A percentile compares a stretch with the other conserved stretches of the same genome.
phyloP scores from a whole-genome alignment of 1,284 basidiomycete species.

The Prillingera fragicola region DNA sequence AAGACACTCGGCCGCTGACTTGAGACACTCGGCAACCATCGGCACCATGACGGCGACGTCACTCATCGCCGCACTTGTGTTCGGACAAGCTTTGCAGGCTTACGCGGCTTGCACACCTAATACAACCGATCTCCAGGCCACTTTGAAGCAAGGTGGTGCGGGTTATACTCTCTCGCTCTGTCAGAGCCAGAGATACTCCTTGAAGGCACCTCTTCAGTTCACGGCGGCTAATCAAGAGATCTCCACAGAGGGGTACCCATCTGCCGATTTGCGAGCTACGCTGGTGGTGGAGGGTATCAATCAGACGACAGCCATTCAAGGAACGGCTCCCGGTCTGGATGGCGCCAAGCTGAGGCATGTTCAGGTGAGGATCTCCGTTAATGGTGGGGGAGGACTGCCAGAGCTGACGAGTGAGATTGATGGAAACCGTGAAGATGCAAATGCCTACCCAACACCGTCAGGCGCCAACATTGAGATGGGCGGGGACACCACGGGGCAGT shows the following conservation, averaged over 20 bases:
- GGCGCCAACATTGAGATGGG: slow-evolving; percentile 48
- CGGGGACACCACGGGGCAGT: slow-evolving; percentile 39
- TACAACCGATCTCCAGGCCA: slow-evolving; percentile 61
- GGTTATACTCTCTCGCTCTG: slow-evolving; percentile 64
- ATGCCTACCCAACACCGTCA: too few relatives aligned
- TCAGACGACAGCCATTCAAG: slow-evolving; percentile 62
- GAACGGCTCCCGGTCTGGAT: slow-evolving; percentile 56
- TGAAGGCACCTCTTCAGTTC: slow-evolving; percentile 62
- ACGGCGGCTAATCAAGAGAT: slow-evolving; percentile 51
- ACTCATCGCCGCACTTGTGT: too few relatives aligned
- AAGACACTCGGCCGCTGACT: too few relatives aligned
- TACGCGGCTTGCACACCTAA: slow-evolving; percentile 55
- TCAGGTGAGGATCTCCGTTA: slow-evolving; percentile 52
- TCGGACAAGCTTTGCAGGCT: neutral
- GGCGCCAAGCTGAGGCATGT: slow-evolving; percentile 63
- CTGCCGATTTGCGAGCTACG: slow-evolving; percentile 53
- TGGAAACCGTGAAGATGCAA: slow-evolving; percentile 37
- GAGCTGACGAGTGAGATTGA: slow-evolving; percentile 38
- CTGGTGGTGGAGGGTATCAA: slow-evolving; percentile 57
- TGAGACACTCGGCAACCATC: neutral
- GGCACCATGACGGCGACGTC: neutral
- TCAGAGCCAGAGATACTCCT: slow-evolving; percentile 57
- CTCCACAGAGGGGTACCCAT: slow-evolving; percentile 60
- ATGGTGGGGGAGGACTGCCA: neutral
- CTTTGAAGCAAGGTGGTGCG: slow-evolving; percentile 60